Percentiles rank a stretch among this genome's conserved stretches.
phyloP scores from a whole-genome alignment of 2,329 filamentous ascomycete genomes.

The Talaromyces sp. region DNA sequence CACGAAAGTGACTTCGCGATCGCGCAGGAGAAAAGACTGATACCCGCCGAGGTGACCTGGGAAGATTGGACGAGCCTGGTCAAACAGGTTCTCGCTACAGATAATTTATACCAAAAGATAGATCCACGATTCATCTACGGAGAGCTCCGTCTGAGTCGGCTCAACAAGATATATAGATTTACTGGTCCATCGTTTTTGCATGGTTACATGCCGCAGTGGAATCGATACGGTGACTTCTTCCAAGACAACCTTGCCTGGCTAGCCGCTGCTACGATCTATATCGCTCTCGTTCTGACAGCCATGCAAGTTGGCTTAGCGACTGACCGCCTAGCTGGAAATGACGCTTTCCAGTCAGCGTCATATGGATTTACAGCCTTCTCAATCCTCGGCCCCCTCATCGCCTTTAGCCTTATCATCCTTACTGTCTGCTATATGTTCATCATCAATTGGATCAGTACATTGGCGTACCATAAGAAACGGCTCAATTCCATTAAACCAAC shows the following conservation, averaged over 20 bases:
- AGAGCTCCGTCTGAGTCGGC: neutral
- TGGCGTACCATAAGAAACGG: neutral
- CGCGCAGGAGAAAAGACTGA: neutral
- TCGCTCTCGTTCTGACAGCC: slow-evolving; percentile 34
- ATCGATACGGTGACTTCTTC: slow-evolving; percentile 23
- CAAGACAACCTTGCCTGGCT: slow-evolving; percentile 27
- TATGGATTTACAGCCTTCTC: slow-evolving; percentile 56
- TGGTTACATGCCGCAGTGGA: slow-evolving; percentile 8
- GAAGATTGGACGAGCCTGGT: neutral
- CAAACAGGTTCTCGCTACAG: neutral
- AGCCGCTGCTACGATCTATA: slow-evolving; percentile 25
- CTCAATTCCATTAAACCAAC: neutral
- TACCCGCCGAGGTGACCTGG: neutral
- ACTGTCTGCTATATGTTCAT: neutral
- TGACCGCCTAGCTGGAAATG: slow-evolving; percentile 28
- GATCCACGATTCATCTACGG: neutral
- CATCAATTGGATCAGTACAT: slow-evolving; percentile 1
- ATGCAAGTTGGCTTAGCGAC: slow-evolving; percentile 40
- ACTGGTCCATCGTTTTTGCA: slow-evolving; percentile 1
- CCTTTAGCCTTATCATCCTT: neutral
- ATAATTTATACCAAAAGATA: neutral
- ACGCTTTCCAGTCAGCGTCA: slow-evolving; percentile 47
- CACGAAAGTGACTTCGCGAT: slow-evolving; percentile 1
- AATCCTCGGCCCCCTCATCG: slow-evolving; percentile 46
- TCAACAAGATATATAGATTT: slow-evolving; percentile 4